A percentile compares a stretch with the other conserved stretches of the same genome.
phyloP scores from a whole-genome alignment of 768 basidiomycete genomes.

The Russula emetica region DNA sequence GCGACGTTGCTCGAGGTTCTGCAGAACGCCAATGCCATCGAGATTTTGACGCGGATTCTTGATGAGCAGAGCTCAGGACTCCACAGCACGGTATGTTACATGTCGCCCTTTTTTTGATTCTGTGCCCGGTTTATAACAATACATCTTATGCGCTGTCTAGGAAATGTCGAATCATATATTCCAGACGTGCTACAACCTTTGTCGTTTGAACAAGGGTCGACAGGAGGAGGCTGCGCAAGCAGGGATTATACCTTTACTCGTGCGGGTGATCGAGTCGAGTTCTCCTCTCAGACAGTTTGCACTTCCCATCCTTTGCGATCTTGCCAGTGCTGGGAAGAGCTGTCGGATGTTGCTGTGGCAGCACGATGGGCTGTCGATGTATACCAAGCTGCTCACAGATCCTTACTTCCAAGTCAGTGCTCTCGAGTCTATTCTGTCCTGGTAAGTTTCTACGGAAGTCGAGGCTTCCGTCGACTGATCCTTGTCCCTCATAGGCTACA shows the following conservation, averaged over 20 bases:
- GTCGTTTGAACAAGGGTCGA: slow-evolving; percentile 86
- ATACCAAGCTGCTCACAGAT: slow-evolving; percentile 71
- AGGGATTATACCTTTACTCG: slow-evolving; percentile 88
- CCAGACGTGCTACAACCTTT: slow-evolving; percentile 96
- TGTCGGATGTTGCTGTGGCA: slow-evolving; percentile 90
- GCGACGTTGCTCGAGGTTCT: slow-evolving; percentile 84
- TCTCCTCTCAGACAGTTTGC: slow-evolving; percentile 97
- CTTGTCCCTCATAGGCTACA: slow-evolving; percentile 60
- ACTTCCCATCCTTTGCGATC: slow-evolving; percentile 91
- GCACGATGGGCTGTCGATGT: slow-evolving; percentile 82
- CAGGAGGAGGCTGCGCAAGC: slow-evolving; percentile 98
- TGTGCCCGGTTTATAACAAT: slow-evolving; percentile 1
- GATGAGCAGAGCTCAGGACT: slow-evolving; percentile 75
- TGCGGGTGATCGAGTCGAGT: slow-evolving; percentile 79
- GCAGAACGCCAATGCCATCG: slow-evolving; percentile 93
- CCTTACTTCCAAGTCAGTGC: slow-evolving; percentile 92
- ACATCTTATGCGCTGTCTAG: slow-evolving; percentile 38
- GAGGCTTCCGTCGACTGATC: neutral
- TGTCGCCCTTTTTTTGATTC: neutral
- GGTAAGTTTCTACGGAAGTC: slow-evolving; percentile 43
- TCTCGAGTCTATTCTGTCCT: slow-evolving; percentile 84
- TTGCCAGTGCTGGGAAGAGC: slow-evolving; percentile 91
- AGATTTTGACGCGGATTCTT: slow-evolving; percentile 80
- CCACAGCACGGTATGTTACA: slow-evolving; percentile 66
- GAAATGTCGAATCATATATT: slow-evolving; percentile 97